Evolutionary conservation across 768 basidiomycete species (phyloP), one percentile per base, ranked within the genome.

Genomic region (Vararia minispora): DNA sequence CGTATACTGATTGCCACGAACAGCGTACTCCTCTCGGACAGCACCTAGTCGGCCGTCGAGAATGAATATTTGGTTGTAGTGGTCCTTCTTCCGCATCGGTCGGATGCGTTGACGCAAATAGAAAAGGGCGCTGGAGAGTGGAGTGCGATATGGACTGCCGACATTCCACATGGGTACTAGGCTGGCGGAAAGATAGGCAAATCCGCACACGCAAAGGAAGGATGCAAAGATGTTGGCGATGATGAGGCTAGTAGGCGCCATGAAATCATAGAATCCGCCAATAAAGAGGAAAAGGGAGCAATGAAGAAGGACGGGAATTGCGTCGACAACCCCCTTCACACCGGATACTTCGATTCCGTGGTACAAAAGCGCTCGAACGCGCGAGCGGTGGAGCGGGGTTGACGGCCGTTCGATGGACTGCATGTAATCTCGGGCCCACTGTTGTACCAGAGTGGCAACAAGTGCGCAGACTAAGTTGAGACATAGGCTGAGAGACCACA

Each of bases 401-500:
- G 41, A 42, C 11, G 32, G 44, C 18, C 46, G 33, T 17, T 39
- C 40, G 8, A 46, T 33, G 4, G 46, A 20, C 8, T 46, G 35
- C 24, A 17, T 14, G 13, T 46, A 48, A 22, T 35, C 39, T 26
- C 46, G 46, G 6, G 43, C 39, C 46, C 39, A 47, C 20, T 45
- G 39, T 26, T 41, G 43, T 7, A 45, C 32, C 6, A 45, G 33
- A 12, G 29, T 42, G 3, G 45, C 44, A 20, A 16, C 5, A 21
- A 48, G 26, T 7, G 45, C 40, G 3, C 45, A 48, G 11, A 38
- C 21, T 28, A 48, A 29, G 28, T 45, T 37, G 22, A 46, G 14
- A 20, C 37, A 30, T 6, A 48, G 37, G 33, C 47, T 48, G n/a
- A 48, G 34, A 6, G 28, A 4, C 47, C 45, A 48, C 24, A 48